Conservation (phyloP, 2,329 filamentous ascomycete species). For the Diaporthe vexans region DNA sequence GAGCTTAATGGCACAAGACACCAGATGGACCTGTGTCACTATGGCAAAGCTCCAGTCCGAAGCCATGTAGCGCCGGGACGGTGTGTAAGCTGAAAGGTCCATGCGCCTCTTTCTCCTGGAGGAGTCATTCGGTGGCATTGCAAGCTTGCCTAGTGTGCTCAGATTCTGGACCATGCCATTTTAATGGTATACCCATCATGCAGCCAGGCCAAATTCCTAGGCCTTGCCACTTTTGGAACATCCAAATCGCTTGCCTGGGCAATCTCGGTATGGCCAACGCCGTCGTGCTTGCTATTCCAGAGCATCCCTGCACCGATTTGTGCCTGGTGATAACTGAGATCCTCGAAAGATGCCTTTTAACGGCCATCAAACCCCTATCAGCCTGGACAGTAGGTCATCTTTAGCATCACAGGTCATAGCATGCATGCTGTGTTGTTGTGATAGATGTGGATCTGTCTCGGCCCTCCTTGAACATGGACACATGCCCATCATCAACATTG, state of each 20-base stretch:
- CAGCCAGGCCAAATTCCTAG: background rate
- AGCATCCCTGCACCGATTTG: background rate
- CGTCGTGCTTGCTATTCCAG: background rate
- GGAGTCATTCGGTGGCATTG: background rate
- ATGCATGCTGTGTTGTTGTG: too few species aligned
- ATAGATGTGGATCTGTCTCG: background rate
- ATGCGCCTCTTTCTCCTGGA: background rate
- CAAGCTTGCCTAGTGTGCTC: background rate
- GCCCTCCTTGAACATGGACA: background rate
- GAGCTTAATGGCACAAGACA: background rate
- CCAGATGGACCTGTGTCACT: background rate
- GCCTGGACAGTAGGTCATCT: too few species aligned
- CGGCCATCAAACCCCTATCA: background rate
- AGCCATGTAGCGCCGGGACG: background rate
- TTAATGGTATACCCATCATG: background rate
- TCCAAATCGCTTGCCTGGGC: background rate
- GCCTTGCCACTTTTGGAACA: too few species aligned
- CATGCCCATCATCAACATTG: background rate
- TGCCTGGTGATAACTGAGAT: too few species aligned
- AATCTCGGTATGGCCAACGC: background rate
- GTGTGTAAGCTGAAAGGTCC: background rate
- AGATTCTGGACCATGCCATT: background rate
- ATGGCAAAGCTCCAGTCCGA: background rate
- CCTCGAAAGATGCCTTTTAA: too few species aligned
- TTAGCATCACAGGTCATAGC: too few species aligned